phyloP scores from a whole-genome alignment of 352 stramenopile genomes.

The Plasmopara muralis region DNA sequence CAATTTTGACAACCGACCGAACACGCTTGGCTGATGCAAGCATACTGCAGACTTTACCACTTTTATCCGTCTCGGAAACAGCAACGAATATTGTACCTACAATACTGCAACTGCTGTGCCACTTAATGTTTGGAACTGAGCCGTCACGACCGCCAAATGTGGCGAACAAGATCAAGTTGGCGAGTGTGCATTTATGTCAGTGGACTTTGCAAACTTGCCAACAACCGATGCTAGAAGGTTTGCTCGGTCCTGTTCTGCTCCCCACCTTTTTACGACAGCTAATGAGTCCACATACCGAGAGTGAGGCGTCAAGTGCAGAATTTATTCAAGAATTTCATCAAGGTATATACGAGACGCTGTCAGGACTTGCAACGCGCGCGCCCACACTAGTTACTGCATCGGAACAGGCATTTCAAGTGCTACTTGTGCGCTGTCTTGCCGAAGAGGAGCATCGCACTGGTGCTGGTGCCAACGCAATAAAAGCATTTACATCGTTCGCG shows the following conservation, averaged over 20 bases:
- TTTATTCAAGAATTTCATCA: slow-evolving; percentile 55
- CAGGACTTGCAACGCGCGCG: slow-evolving; percentile 33
- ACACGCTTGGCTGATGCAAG: slow-evolving; percentile 47
- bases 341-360: slow-evolving; percentile 54
- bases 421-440: slow-evolving; percentile 53
- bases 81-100: slow-evolving; percentile 51
- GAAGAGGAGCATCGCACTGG: slow-evolving; percentile 46
- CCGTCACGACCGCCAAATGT: slow-evolving; percentile 39
- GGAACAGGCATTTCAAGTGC: slow-evolving; percentile 65
- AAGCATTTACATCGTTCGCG: slow-evolving; percentile 50
- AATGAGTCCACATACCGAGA: slow-evolving; percentile 55
- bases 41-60: slow-evolving; percentile 42
- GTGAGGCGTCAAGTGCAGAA: slow-evolving; percentile 30
- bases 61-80: slow-evolving; percentile 45
- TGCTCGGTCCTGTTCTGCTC: slow-evolving; percentile 62
- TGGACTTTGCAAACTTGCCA: slow-evolving; percentile 55
- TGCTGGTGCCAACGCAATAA: slow-evolving; percentile 51
- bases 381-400: slow-evolving; percentile 40
- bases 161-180: slow-evolving; percentile 55
- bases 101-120: slow-evolving; percentile 67
- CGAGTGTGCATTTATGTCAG: slow-evolving; percentile 44
- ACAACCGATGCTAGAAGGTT: slow-evolving; percentile 29
- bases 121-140: slow-evolving; percentile 69
- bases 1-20: slow-evolving; percentile 39
- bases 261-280: slow-evolving; percentile 57